These are phyloP conservation scores for Xylariaceae sp. DNA, from an alignment of 2,329 filamentous ascomycete genomes.

Conservation along the genomic window DNA sequence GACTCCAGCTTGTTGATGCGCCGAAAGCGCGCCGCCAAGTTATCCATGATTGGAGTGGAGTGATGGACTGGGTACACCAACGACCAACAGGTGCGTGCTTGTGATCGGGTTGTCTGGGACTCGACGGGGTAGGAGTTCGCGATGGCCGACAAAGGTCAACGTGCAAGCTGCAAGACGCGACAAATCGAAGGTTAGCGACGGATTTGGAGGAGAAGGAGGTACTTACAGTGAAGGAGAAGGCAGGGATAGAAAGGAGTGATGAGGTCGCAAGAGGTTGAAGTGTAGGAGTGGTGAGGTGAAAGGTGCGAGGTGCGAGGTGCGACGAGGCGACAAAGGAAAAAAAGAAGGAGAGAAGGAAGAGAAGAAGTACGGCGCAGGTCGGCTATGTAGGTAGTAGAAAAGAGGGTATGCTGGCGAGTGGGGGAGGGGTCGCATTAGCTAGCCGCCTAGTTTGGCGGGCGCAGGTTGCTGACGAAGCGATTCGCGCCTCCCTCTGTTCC, in stretches of 20 bases:
- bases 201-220: not conserved
- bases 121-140: not conserved
- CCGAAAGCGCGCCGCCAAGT: constrained; percentile 29
- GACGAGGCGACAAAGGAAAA: not conserved
- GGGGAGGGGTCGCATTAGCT: not conserved
- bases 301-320: not conserved
- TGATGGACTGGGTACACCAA: not conserved
- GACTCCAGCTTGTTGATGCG: constrained; percentile 22
- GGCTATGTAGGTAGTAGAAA: not conserved
- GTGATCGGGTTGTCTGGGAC: not conserved
- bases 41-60: constrained; percentile 22
- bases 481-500: too few species aligned
- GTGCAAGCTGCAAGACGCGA: not conserved
- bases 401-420: not conserved
- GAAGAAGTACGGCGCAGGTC: not conserved
- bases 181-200: not conserved
- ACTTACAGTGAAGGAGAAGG: not conserved
- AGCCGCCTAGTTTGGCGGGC: too few species aligned
- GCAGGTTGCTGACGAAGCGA: too few species aligned
- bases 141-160: not conserved
- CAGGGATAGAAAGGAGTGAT: not conserved
- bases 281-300: not conserved
- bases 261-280: not conserved
- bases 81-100: not conserved
- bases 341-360: not conserved